Conservation (phyloP, 2,329 filamentous ascomycete genomes). For the Fusarium xyrophilum region DNA sequence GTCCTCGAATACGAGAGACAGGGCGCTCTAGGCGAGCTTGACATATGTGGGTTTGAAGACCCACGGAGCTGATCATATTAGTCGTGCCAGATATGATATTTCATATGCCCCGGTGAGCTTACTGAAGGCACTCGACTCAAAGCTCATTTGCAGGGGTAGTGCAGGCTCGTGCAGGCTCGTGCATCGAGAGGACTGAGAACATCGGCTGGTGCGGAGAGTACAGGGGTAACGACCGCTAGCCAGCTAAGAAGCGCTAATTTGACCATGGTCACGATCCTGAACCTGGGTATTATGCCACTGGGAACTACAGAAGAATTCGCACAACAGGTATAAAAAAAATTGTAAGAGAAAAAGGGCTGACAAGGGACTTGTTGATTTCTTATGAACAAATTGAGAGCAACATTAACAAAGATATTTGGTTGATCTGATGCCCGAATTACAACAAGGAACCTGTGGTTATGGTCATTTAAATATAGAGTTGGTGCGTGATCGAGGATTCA, state of each 20-base stretch:
- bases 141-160: not conserved
- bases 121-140: not conserved
- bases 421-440: too few relatives aligned
- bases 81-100: fast-evolving
- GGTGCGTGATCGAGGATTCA: too few relatives aligned
- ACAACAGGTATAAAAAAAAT: too few relatives aligned
- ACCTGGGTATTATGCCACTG: fast-evolving
- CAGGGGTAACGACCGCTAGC: not conserved
- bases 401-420: too few relatives aligned
- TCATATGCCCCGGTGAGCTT: fast-evolving
- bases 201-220: not conserved
- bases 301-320: not conserved
- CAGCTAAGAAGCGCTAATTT: not conserved
- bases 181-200: not conserved
- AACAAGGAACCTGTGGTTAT: too few relatives aligned
- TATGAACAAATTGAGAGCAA: not conserved
- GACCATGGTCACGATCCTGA: not conserved
- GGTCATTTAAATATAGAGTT: too few relatives aligned
- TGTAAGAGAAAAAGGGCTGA: fast-evolving
- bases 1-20: too few relatives aligned
- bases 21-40: too few relatives aligned
- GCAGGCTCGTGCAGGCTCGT: conserved; percentile 10
- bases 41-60: not conserved
- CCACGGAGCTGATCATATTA: not conserved
- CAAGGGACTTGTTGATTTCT: fast-evolving